These are phyloP conservation scores for Camptophora hylomeconis DNA, from an alignment of 2,329 filamentous ascomycete species.

Conservation along the genomic window DNA sequence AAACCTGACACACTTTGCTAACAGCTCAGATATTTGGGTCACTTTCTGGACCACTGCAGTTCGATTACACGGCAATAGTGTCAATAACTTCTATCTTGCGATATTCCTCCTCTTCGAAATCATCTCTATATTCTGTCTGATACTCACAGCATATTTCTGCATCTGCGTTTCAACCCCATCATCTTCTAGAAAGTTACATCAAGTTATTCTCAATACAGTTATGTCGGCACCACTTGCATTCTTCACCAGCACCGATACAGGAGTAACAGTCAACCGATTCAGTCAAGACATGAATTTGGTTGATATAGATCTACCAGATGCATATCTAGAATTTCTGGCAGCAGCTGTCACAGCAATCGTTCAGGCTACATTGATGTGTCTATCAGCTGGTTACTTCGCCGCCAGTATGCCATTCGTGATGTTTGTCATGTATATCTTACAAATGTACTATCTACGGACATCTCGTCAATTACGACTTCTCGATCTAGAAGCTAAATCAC, in stretches of 20 bases:
- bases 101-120: background rate
- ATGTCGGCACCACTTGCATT: constrained; percentile 32
- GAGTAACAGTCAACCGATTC: constrained; percentile 30
- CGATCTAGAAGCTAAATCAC: constrained; percentile 49
- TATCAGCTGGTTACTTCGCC: constrained; percentile 35
- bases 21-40: constrained; percentile 18
- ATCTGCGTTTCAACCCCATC: constrained; percentile 38
- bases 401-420: constrained; percentile 39
- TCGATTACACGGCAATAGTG: background rate
- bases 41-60: background rate
- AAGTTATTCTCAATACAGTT: constrained; percentile 37
- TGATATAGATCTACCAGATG: constrained; percentile 30
- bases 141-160: constrained; percentile 42
- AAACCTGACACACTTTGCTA: too few relatives aligned
- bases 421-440: constrained; percentile 35
- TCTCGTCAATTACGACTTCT: constrained; percentile 47
- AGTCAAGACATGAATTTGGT: constrained; percentile 33
- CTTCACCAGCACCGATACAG: constrained; percentile 29
- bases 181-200: constrained; percentile 26
- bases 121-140: constrained; percentile 23
- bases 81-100: background rate
- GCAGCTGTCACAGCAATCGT: constrained; percentile 25
- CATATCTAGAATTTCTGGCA: constrained; percentile 20
- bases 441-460: constrained; percentile 47
- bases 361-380: constrained; percentile 36